Base-by-base conservation (phyloP, 148 eudicot species). In the Amaranthus palmeri region DNA sequence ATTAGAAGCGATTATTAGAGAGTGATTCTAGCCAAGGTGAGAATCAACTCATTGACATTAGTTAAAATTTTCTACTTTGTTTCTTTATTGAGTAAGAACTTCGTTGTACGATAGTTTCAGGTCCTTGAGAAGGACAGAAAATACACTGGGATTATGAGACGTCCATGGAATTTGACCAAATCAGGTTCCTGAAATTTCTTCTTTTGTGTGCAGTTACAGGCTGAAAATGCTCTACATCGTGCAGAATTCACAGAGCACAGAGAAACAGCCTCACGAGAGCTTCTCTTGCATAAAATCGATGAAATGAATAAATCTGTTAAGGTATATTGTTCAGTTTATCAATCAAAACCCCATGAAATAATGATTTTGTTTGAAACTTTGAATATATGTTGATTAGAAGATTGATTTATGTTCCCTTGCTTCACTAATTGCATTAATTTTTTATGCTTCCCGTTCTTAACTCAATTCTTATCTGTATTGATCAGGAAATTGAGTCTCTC, bases 301-400 rank as follows among this genome's bases (percentile, higher is more conserved):
- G 93, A 92, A 87, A 86, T 92, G 64, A 84, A 79, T 73, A 84
- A 78, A 81, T 90, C 96, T 59, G 86, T 88, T 9, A 88, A 92
- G 97, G 96, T 89, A 0, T 25, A 68, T 61, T 62, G 9, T 25
- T 54, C 63, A 25, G 58, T 67, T 76, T 59, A 9, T 25, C 9
- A 4, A 25, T 70, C 43, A 10, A 14, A 62, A 42, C 18, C 41
- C 11, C 46, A 17, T 14, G 50, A 65, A 55, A 41, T 71, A 64
- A 10, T 42, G 55, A 50, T 44, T 67, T 51, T 40, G 53, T 54
- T 47, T 52, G 3, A 50, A 60, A 40, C 0, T 67, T 50, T 55
- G 18, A 18, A 50, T 71, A 18, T 43, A 55, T 44, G 8, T 11
- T n/a, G 10, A 3, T 18, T 51, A 51, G 8, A 47, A 4, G 5